Percentiles rank a stretch among this genome's conserved stretches.
phyloP scores from a whole-genome alignment of 2,329 filamentous ascomycete genomes.

The Xylariaceae sp. region DNA sequence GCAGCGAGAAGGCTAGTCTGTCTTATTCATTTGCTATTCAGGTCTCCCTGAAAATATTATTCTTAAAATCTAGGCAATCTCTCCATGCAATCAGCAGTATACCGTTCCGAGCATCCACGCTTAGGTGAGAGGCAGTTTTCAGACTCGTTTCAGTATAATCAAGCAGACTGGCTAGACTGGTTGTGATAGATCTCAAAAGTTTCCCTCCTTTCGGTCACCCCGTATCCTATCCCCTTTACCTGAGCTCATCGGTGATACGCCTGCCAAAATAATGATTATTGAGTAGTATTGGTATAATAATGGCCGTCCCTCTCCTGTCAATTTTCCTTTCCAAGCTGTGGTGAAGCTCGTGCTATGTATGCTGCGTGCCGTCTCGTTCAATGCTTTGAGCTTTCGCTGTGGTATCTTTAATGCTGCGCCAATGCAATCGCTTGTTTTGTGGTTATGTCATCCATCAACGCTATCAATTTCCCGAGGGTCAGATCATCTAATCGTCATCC shows the following conservation, averaged over 20 bases:
- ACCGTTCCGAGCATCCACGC: not conserved
- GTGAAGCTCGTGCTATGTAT: not conserved
- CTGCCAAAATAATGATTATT: not conserved
- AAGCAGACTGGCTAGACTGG: not conserved
- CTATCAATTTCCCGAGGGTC: not conserved
- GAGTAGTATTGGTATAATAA: not conserved
- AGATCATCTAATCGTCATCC: conserved; percentile 6
- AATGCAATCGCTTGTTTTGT: conserved; percentile 10
- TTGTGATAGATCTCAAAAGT: not conserved
- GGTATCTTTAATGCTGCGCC: conserved; percentile 20
- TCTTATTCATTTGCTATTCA: too few relatives aligned
- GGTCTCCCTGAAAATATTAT: too few relatives aligned
- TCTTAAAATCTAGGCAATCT: too few relatives aligned
- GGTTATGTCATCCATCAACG: not conserved
- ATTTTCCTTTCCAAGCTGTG: conserved; percentile 1
- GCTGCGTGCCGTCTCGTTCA: not conserved
- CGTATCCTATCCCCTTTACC: not conserved
- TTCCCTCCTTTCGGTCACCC: not conserved
- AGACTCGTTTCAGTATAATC: not conserved
- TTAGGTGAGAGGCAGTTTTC: too few relatives aligned
- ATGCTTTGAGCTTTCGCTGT: conserved; percentile 5
- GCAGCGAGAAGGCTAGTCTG: too few relatives aligned
- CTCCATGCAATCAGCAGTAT: not conserved
- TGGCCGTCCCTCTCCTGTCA: not conserved
- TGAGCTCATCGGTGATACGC: not conserved